Evolutionary conservation across 345 rosid species (phyloP).

Genomic region (Clausena lansium): DNA sequence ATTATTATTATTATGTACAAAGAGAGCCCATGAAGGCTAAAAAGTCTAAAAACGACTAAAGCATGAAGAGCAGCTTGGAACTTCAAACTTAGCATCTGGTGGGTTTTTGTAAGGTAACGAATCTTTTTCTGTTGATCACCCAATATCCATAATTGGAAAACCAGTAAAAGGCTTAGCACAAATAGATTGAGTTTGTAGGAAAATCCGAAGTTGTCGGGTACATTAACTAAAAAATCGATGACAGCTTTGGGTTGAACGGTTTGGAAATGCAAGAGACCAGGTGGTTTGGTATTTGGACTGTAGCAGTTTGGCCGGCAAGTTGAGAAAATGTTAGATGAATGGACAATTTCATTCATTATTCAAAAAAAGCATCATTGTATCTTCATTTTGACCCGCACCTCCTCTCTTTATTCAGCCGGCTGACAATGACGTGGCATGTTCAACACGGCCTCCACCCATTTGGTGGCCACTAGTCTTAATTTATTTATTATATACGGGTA

Average conservation of each 20-base stretch:
- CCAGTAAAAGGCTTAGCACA: neutral
- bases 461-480: neutral
- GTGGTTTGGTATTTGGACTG: neutral
- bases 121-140: neutral
- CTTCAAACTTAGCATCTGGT: neutral
- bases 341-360: neutral
- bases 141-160: slow-evolving; percentile 15
- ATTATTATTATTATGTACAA: no score
- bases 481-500: neutral
- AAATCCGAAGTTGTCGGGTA: slow-evolving; percentile 33
- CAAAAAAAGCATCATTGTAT: neutral
- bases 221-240: neutral
- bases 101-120: neutral
- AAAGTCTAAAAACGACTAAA: neutral
- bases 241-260: neutral
- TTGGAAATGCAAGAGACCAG: neutral
- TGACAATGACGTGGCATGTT: neutral
- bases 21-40: neutral
- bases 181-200: slow-evolving; percentile 14
- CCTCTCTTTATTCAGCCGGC: neutral
- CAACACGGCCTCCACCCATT: no score
- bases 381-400: neutral
- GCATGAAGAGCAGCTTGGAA: neutral
- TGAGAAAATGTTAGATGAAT: neutral
- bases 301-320: neutral